A percentile compares a stretch with the other conserved stretches of the same genome.
These are phyloP conservation scores for Lepidopterella palustris DNA, from an alignment of 495 filamentous ascomycete genomes.

Conservation along the genomic window DNA sequence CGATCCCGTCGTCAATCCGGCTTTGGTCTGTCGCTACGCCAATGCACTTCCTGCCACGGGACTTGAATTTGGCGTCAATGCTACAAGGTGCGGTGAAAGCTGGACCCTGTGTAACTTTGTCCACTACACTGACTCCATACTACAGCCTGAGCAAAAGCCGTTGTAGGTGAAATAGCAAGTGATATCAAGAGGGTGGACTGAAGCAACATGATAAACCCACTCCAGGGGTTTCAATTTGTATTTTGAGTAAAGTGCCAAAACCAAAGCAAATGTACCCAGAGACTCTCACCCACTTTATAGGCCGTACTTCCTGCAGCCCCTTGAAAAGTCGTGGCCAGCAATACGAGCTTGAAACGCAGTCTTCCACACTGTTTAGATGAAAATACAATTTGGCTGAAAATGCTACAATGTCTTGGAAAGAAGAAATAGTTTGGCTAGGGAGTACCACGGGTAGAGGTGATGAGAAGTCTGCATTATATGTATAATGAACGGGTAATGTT, in stretches of 20 bases:
- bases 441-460: not conserved
- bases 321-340: not conserved
- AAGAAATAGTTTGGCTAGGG: not conserved
- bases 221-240: not conserved
- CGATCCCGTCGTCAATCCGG: not conserved
- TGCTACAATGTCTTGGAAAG: not conserved
- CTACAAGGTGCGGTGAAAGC: not conserved
- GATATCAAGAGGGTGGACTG: not conserved
- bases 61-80: slow-evolving; percentile 7
- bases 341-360: not conserved
- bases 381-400: not conserved
- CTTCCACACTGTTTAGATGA: not conserved
- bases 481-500: not conserved
- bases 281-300: not conserved
- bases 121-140: not conserved
- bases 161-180: not conserved
- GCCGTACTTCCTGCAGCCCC: not conserved
- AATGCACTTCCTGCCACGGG: slow-evolving; percentile 14
- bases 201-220: not conserved
- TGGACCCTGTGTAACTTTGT: not conserved
- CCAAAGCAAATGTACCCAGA: not conserved
- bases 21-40: slow-evolving; percentile 13
- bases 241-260: not conserved
- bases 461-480: not conserved
- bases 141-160: not conserved